Conservation (phyloP, 2,329 filamentous ascomycete genomes). For the Pseudogymnoascus pannorum region DNA sequence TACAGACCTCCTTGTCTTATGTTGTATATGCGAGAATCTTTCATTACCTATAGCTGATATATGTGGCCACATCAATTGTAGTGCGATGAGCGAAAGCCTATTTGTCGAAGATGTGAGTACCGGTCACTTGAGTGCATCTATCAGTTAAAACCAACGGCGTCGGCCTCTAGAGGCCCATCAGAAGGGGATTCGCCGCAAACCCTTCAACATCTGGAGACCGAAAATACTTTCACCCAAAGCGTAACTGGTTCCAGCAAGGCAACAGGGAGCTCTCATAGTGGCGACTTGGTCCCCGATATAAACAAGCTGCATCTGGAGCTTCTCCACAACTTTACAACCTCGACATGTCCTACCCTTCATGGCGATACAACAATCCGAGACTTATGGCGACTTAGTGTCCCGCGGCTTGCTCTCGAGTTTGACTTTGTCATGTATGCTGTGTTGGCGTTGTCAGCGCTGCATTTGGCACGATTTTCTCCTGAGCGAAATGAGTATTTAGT, state of each 20-base stretch:
- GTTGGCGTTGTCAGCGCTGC: conserved; percentile 42
- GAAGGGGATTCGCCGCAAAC: conserved; percentile 10
- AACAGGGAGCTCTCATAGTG: neutral
- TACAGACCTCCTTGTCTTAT: neutral
- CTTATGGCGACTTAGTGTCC: conserved; percentile 41
- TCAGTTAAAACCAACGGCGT: conserved; percentile 15
- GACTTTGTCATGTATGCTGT: conserved; percentile 43
- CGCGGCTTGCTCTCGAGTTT: conserved; percentile 39
- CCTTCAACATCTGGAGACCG: neutral
- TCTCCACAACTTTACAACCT: conserved; percentile 44
- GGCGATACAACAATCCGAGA: conserved; percentile 34
- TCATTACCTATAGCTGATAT: neutral
- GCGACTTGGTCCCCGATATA: conserved; percentile 16
- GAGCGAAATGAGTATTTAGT: conserved; percentile 34
- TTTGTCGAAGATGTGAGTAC: conserved; percentile 35
- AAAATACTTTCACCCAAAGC: neutral
- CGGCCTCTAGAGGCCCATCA: conserved; percentile 11
- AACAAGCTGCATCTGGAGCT: conserved; percentile 43
- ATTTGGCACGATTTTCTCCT: conserved; percentile 37
- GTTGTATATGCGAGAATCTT: neutral
- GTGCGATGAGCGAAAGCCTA: conserved; percentile 35
- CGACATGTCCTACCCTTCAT: conserved; percentile 41
- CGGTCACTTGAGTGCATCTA: conserved; percentile 36
- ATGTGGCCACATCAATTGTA: conserved; percentile 14
- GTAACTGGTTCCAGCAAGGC: neutral